These are phyloP conservation scores for Xylaria venustula DNA, from an alignment of 495 filamentous ascomycete genomes.

Conservation along the genomic window DNA sequence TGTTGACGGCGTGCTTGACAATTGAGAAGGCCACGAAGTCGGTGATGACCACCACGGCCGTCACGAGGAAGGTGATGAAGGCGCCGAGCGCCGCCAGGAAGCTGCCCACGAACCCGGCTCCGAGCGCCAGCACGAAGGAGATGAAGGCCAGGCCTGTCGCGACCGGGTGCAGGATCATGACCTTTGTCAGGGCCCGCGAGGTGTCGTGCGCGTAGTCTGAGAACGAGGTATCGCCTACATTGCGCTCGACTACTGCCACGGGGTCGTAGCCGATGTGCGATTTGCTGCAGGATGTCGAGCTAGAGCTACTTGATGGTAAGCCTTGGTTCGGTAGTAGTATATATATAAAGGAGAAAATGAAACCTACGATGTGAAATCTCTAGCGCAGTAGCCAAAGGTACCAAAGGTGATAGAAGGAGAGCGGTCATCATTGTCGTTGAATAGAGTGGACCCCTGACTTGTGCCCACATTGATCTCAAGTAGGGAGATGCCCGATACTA, in stretches of 20 bases:
- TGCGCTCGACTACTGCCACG: conserved; percentile 35
- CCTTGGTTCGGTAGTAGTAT: no score
- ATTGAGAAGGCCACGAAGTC: conserved; percentile 58
- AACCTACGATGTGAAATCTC: conserved; percentile 33
- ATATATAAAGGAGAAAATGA: no score
- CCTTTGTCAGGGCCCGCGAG: conserved; percentile 49
- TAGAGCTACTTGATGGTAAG: conserved; percentile 25
- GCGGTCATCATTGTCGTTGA: background rate
- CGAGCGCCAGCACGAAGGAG: conserved; percentile 54
- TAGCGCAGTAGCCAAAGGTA: conserved; percentile 57
- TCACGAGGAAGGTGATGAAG: conserved; percentile 52
- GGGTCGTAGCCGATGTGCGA: conserved; percentile 55
- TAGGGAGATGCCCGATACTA: conserved; percentile 51
- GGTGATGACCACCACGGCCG: conserved; percentile 51
- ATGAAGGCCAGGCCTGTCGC: conserved; percentile 57
- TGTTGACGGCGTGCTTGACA: conserved; percentile 50
- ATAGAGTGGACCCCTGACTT: background rate
- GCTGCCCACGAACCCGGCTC: conserved; percentile 53
- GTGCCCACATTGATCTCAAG: conserved; percentile 48
- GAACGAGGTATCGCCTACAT: conserved; percentile 37
- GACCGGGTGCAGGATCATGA: conserved; percentile 62
- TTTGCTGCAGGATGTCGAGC: conserved; percentile 43
- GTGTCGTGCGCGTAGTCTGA: conserved; percentile 43
- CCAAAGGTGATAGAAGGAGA: conserved; percentile 50
- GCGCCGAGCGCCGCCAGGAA: conserved; percentile 49